Conservation (phyloP, 2,329 filamentous ascomycete genomes). For the Pyrenophora seminiperda region DNA sequence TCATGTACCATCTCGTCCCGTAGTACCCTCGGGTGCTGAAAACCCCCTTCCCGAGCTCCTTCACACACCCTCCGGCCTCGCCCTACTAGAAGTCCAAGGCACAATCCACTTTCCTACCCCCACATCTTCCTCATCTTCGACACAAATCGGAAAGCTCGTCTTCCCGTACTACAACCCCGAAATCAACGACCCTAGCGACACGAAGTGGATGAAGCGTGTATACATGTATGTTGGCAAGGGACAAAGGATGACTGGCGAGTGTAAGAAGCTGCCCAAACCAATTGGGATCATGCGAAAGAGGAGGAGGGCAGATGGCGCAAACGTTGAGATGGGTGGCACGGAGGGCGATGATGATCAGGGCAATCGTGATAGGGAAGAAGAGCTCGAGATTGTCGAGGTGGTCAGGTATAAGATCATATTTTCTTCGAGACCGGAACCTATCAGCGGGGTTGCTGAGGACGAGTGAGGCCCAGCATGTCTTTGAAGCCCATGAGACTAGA, state of each 20-base stretch:
- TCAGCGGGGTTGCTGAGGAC: slow-evolving; percentile 49
- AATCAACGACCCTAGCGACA: slow-evolving; percentile 56
- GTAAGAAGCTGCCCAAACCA: slow-evolving; percentile 81
- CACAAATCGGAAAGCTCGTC: slow-evolving; percentile 71
- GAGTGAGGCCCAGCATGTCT: slow-evolving; percentile 1
- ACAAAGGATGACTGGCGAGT: slow-evolving; percentile 86
- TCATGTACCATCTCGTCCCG: slow-evolving; percentile 16
- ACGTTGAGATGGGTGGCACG: slow-evolving; percentile 34
- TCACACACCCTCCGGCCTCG: slow-evolving; percentile 86
- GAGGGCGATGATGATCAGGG: slow-evolving; percentile 13
- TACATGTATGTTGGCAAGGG: slow-evolving; percentile 88
- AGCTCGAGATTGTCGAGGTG: slow-evolving; percentile 84
- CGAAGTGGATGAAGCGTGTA: slow-evolving; percentile 86
- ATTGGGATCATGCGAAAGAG: slow-evolving; percentile 72
- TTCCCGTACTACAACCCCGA: slow-evolving; percentile 74
- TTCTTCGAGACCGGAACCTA: slow-evolving; percentile 81
- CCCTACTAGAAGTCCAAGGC: slow-evolving; percentile 90
- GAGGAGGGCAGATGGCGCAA: slow-evolving; percentile 36
- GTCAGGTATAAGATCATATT: slow-evolving; percentile 88
- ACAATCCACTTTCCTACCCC: slow-evolving; percentile 78
- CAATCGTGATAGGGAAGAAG: slow-evolving; percentile 42
- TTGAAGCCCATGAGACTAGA: not conserved
- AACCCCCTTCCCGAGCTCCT: slow-evolving; percentile 80
- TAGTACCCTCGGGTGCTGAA: slow-evolving; percentile 7
- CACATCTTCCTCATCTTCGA: slow-evolving; percentile 42